phyloP scores from a whole-genome alignment of 441 rosid species.

The Biscutella auriculata region DNA sequence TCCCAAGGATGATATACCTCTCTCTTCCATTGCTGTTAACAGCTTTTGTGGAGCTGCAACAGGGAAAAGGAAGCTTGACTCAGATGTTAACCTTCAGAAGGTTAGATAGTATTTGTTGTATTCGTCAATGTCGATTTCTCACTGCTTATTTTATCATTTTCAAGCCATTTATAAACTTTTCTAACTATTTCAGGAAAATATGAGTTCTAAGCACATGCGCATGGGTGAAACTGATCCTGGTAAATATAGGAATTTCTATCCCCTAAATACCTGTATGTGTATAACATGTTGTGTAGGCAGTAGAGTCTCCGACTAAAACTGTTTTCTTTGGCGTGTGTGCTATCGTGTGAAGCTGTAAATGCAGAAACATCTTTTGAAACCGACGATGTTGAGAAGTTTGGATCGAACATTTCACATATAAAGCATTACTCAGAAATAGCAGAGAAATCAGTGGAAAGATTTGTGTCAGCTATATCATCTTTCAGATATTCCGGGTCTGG shows the following conservation, averaged over 20 bases:
- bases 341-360: neutral
- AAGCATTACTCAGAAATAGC: constrained; percentile 57
- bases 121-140: neutral
- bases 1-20: constrained; percentile 20
- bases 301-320: neutral
- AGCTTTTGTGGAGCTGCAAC: constrained; percentile 19
- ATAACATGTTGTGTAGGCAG: neutral
- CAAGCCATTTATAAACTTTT: constrained; percentile 3
- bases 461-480: constrained; percentile 59
- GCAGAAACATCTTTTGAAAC: constrained; percentile 24
- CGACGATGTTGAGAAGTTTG: constrained; percentile 44
- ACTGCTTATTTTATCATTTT: neutral
- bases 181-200: constrained; percentile 42
- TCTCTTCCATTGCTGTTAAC: constrained; percentile 9
- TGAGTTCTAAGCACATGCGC: constrained; percentile 32
- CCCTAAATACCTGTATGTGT: neutral
- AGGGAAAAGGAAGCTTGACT: constrained; percentile 46
- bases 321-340: neutral
- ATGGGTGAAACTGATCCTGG: constrained; percentile 22
- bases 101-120: constrained; percentile 26
- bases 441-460: constrained; percentile 65
- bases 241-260: neutral
- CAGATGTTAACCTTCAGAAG: constrained; percentile 22
- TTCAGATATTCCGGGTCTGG: constrained; percentile 48
- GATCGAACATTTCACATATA: constrained; percentile 65